Base-by-base conservation (phyloP, 2,329 filamentous ascomycete genomes). In the Fusarium nygamai region DNA sequence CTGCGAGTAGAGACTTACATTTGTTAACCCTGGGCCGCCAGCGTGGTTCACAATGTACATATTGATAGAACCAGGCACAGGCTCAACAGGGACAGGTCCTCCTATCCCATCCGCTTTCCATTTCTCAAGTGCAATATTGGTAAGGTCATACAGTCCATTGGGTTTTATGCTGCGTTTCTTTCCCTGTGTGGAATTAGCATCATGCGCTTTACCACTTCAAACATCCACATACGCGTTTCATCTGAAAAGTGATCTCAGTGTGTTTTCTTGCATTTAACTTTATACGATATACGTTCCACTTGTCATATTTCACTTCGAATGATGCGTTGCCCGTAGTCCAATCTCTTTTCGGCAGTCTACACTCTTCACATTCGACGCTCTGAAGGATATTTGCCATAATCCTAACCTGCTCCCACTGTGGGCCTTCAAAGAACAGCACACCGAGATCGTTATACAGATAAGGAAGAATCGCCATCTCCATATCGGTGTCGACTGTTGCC, bases 371-470 rank as follows among this genome's bases (percentile, higher is more conserved):
- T 11, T 74, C 50, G 1, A 72, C 41, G 34, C 57, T 44, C 16
- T 43, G 20, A 16, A 83, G 50, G 1, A 82, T 43, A 16, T 69
- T 48, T 12, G 72, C 78, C 9, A 83, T 78, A 12, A 57, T 31
- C 17, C 27, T 8, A 2, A 76, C 71, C 63, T 82, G 77, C 20
- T 14, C 7, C 5, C 65, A 58, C 13, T 65, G 66, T 11, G 78
- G 74, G 2, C 81, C 81, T 10, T 77, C 77, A 59, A 76, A 83
- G 19, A 78, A 76, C 24, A 83, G 46, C 6, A 81, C 76, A 6
- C 82, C 82, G 1, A 82, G 72, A 53, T 83, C 81, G 27, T 81
- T 73, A 57, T 82, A 82, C 8, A 82, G 22, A 36, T 74, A 71
- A 27, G 62, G 62, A 19, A 75, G 36, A 43, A 51, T 48, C 53